phyloP scores from a whole-genome alignment of 306 rosid species.

The Citrullus amarus region DNA sequence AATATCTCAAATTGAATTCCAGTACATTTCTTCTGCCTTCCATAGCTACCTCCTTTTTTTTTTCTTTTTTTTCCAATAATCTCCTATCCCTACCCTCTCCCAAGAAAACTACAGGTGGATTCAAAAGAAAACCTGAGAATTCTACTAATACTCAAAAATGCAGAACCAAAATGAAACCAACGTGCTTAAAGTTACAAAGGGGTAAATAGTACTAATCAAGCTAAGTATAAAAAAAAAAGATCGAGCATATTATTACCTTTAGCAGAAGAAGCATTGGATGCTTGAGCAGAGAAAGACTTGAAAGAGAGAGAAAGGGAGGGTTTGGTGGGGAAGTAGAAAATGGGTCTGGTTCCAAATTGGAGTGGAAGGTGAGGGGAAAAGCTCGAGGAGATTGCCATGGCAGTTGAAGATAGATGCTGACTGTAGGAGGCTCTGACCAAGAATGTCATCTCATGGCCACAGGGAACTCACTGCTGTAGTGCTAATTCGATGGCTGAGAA shows the following conservation, averaged over 20 bases:
- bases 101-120: neutral
- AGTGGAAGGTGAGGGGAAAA: slow-evolving; percentile 35
- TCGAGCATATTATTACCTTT: slow-evolving; percentile 15
- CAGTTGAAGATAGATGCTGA: slow-evolving; percentile 31
- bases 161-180: neutral
- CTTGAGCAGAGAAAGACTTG: slow-evolving; percentile 32
- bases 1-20: neutral
- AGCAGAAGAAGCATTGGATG: slow-evolving; percentile 28
- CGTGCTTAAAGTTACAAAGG: neutral
- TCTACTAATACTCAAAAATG: neutral
- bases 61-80: too few species aligned
- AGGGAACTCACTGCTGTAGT: too few species aligned
- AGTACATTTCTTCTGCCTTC: neutral
- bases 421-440: slow-evolving; percentile 20
- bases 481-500: neutral
- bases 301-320: slow-evolving; percentile 17
- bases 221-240: neutral
- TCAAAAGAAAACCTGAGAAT: neutral
- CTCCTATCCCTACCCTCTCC: neutral
- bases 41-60: too few species aligned
- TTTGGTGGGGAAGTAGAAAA: slow-evolving; percentile 9
- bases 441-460: slow-evolving; percentile 8
- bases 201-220: neutral
- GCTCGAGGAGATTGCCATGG: slow-evolving; percentile 52
- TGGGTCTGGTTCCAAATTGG: slow-evolving; percentile 24